A percentile compares a stretch with the other conserved stretches of the same genome.
Evolutionary conservation across 2,329 filamentous ascomycete species (phyloP).

Genomic region (Aquanectria penicillioides): DNA sequence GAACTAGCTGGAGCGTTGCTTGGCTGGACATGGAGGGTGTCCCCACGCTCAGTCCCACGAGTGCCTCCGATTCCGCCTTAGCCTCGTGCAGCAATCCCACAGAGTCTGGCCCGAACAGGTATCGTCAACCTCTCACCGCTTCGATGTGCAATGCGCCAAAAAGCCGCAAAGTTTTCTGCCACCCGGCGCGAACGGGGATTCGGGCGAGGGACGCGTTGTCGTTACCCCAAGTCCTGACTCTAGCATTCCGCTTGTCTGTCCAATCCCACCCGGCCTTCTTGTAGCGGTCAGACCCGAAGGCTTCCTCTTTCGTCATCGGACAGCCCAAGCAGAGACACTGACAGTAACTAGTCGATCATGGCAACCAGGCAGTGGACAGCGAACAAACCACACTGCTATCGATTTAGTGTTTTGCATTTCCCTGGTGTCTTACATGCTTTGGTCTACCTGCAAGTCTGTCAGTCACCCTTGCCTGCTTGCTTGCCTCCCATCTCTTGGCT

Average conservation of each 20-base stretch:
- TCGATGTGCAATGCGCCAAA: conserved; percentile 34
- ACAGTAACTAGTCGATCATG: background rate
- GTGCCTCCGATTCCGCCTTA: conserved; percentile 31
- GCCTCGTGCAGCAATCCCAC: conserved; percentile 38
- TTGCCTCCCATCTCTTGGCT: background rate
- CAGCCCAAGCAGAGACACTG: conserved; percentile 5
- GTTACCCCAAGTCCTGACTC: conserved; percentile 15
- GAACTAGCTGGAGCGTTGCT: conserved; percentile 19
- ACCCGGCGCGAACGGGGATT: conserved; percentile 15
- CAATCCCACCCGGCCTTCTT: conserved; percentile 24
- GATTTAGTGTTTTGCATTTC: conserved; percentile 6
- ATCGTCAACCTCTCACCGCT: conserved; percentile 43
- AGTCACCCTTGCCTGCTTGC: background rate
- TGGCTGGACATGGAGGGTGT: background rate
- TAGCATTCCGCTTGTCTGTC: conserved; percentile 14
- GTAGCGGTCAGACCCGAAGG: conserved; percentile 42
- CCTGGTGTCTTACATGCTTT: background rate
- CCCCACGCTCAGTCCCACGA: conserved; percentile 30
- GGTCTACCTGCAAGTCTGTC: background rate
- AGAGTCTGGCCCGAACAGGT: conserved; percentile 36
- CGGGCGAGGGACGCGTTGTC: conserved; percentile 26
- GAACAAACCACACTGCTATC: background rate
- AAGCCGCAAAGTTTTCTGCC: conserved; percentile 39
- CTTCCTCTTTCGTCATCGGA: conserved; percentile 31
- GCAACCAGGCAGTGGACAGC: background rate